Conservation (phyloP, 1,284 basidiomycete genomes). For the Malassezia nana region DNA sequence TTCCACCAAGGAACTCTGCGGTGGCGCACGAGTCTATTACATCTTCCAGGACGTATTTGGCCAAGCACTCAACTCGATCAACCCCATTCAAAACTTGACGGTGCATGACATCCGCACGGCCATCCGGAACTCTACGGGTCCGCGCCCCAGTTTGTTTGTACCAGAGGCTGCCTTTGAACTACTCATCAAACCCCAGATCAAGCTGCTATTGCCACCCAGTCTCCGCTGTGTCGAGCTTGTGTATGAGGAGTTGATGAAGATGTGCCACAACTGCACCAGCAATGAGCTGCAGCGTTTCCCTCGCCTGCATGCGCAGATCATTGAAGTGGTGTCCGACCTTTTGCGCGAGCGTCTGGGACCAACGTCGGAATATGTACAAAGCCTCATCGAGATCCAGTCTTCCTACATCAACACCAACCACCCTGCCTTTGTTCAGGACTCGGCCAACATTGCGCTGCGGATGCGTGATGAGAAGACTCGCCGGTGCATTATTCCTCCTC, state of each 20-base stretch:
- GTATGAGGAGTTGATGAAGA: slow-evolving; percentile 98
- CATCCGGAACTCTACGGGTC: slow-evolving; percentile 95
- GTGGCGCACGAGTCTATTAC: slow-evolving; percentile 95
- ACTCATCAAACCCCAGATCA: slow-evolving; percentile 96
- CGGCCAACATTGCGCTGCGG: slow-evolving; percentile 44
- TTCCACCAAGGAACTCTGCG: slow-evolving; percentile 95
- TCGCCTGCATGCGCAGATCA: slow-evolving; percentile 76
- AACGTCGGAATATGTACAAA: slow-evolving; percentile 89
- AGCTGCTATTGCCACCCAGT: slow-evolving; percentile 83
- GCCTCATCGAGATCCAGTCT: slow-evolving; percentile 90
- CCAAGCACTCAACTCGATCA: slow-evolving; percentile 75
- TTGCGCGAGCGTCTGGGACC: slow-evolving; percentile 88
- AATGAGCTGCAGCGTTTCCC: slow-evolving; percentile 93
- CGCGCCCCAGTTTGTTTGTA: slow-evolving; percentile 87
- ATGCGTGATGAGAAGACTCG: slow-evolving; percentile 28
- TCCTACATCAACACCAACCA: slow-evolving; percentile 99
- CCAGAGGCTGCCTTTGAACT: slow-evolving; percentile 96
- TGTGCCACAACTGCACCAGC: slow-evolving; percentile 95
- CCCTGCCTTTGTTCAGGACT: slow-evolving; percentile 65
- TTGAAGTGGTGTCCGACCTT: slow-evolving; percentile 95
- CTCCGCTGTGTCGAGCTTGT: slow-evolving; percentile 93
- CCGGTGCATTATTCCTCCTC: slow-evolving; percentile 48
- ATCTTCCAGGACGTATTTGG: slow-evolving; percentile 99
- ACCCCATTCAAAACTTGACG: slow-evolving; percentile 80
- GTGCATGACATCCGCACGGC: slow-evolving; percentile 93